Conservation (phyloP, 1,139 yeast genomes). For the Blastobotrys aristatus region DNA sequence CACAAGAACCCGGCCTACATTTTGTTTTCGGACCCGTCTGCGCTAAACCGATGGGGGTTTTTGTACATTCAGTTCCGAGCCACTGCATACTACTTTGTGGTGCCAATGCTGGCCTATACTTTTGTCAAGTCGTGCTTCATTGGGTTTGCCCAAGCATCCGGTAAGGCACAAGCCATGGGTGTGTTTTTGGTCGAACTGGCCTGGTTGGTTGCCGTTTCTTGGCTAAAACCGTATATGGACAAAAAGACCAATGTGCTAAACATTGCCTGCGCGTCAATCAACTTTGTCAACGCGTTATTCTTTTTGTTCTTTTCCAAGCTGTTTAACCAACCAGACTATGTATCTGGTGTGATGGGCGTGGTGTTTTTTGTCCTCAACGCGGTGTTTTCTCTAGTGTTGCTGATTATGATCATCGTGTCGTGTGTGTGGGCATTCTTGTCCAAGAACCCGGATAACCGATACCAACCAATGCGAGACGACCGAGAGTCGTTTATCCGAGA, state of each 20-base stretch:
- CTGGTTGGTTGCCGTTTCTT: conserved; percentile 59
- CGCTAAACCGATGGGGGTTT: conserved; percentile 87
- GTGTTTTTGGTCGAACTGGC: conserved; percentile 69
- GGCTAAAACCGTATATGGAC: conserved; percentile 87
- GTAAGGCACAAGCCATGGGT: conserved; percentile 74
- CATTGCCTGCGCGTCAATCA: conserved; percentile 75
- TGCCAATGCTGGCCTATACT: conserved; percentile 58
- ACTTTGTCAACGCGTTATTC: conserved; percentile 50
- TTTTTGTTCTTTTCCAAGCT: conserved; percentile 84
- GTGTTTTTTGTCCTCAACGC: conserved; percentile 91
- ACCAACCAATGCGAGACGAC: conserved; percentile 96
- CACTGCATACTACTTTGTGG: conserved; percentile 75
- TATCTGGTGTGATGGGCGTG: conserved; percentile 86
- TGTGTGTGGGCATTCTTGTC: conserved; percentile 78
- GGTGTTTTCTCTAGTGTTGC: conserved; percentile 72
- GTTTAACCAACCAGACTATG: conserved; percentile 79
- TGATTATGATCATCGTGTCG: conserved; percentile 80
- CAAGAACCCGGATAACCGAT: conserved; percentile 91
- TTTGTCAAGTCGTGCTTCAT: conserved; percentile 76
- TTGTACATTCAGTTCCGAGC: conserved; percentile 89
- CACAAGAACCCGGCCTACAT: conserved; percentile 92
- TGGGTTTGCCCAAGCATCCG: conserved; percentile 76
- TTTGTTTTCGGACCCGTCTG: conserved; percentile 74
- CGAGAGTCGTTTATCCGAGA: conserved; percentile 80
- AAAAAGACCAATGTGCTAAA: conserved; percentile 89